Conservation (phyloP, 1,284 basidiomycete genomes). For the Puccinia polysora region DNA sequence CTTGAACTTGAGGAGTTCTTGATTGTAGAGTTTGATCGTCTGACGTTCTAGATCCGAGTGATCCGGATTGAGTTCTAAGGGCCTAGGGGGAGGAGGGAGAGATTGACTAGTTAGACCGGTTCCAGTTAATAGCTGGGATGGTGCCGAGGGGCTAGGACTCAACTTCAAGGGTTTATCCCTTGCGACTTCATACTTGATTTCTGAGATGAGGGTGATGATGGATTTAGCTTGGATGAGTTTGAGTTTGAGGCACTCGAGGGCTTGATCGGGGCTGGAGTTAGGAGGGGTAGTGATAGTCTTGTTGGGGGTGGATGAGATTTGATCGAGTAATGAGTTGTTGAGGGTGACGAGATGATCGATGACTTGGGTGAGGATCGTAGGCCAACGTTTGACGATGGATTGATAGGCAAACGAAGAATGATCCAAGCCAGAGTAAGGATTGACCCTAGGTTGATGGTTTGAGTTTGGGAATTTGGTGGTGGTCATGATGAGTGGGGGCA, state of each 20-base stretch:
- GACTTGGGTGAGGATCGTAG: slow-evolving; percentile 74
- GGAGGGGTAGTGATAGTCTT: too few relatives aligned
- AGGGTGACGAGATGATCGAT: slow-evolving; percentile 62
- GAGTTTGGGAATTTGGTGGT: slow-evolving; percentile 41
- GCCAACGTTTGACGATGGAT: slow-evolving; percentile 71
- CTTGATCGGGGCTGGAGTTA: neutral
- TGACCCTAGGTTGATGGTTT: slow-evolving; percentile 17
- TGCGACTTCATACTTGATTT: slow-evolving; percentile 83
- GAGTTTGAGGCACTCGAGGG: slow-evolving; percentile 41
- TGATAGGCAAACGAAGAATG: slow-evolving; percentile 57
- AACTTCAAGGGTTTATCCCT: slow-evolving; percentile 68
- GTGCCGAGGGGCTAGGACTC: too few relatives aligned
- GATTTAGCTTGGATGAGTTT: slow-evolving; percentile 65
- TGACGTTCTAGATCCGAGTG: slow-evolving; percentile 58
- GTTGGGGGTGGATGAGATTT: slow-evolving; percentile 49
- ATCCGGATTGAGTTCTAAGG: slow-evolving; percentile 2
- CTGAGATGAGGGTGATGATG: slow-evolving; percentile 73
- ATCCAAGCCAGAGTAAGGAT: slow-evolving; percentile 28
- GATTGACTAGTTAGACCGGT: neutral
- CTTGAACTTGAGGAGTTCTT: slow-evolving; percentile 61
- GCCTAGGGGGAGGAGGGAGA: neutral
- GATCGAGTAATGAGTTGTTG: slow-evolving; percentile 54
- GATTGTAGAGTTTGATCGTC: slow-evolving; percentile 67
- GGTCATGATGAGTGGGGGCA: slow-evolving; percentile 32
- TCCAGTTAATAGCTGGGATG: too few relatives aligned